These are phyloP conservation scores for Hyaloscypha hepaticicola DNA, from an alignment of 495 filamentous ascomycete species.

Conservation along the genomic window DNA sequence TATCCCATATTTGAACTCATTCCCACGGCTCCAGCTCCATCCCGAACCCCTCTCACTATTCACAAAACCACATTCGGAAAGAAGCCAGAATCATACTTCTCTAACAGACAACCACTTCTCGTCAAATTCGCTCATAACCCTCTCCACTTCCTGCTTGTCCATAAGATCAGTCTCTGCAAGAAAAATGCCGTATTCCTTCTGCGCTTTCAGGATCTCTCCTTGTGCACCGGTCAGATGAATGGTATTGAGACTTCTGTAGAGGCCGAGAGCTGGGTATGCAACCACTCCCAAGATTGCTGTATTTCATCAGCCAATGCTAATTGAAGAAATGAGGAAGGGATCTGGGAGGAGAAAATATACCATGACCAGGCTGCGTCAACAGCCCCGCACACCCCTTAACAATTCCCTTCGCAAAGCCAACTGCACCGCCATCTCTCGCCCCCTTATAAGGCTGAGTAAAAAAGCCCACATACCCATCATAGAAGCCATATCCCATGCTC, in stretches of 20 bases:
- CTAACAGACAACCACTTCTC: constrained; percentile 11
- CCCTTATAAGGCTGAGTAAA: constrained; percentile 38
- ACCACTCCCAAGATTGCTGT: constrained; percentile 20
- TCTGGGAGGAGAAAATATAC: neutral
- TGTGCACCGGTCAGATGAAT: constrained; percentile 11
- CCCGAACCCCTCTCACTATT: too few species aligned
- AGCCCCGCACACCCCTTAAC: constrained; percentile 37
- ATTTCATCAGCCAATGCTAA: neutral
- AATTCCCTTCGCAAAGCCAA: constrained; percentile 40
- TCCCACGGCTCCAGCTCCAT: too few species aligned
- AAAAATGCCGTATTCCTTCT: constrained; percentile 8
- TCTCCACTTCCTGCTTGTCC: constrained; percentile 11
- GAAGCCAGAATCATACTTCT: neutral
- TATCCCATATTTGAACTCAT: too few species aligned
- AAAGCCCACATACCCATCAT: constrained; percentile 38
- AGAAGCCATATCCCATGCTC: constrained; percentile 46
- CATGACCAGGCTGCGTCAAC: constrained; percentile 24
- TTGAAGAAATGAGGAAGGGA: neutral
- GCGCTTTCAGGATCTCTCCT: constrained; percentile 13
- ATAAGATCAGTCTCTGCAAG: constrained; percentile 7
- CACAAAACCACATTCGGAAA: too few species aligned
- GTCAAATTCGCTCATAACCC: constrained; percentile 9
- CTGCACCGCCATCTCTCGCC: constrained; percentile 37
- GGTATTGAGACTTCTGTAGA: constrained; percentile 21
- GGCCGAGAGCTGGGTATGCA: constrained; percentile 20